Evolutionary conservation across 371 early-diverging fungal species (phyloP), one percentile per base, ranked within the genome.

Genomic region (Mucor racemosus): DNA sequence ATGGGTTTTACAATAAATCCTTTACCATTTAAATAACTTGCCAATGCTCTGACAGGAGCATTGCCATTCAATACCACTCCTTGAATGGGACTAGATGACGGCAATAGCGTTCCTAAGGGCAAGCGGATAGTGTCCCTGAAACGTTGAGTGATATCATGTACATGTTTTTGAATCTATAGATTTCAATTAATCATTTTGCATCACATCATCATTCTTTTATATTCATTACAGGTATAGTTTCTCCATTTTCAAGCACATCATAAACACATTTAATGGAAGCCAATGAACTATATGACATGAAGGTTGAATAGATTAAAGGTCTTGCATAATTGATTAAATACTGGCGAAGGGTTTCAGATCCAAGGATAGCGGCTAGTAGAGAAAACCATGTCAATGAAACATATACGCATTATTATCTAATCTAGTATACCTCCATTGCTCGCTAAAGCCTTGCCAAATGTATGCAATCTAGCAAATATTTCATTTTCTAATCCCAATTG

Each of bases 361-460:
- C 88, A 44, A 93, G 78, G 5, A 93, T 75, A 14, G 84, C 92
- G 46, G 94, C 95, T 92, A 36, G 56, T 33, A 17, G 38, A 13
- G 5, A 7, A 17, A 19, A n/a, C 19, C 46, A 19, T 5, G 46
- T 46, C 54, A 54, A 26, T 33, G 34, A 7, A 54, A 26, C 8
- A 9, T n/a, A 17, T 14, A 17, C 59, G 58, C 35, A 36, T 15
- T 35, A 38, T 11, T 13, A 13, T 15, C 13, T 14, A 41, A 53
- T 17, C 3, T 8, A 14, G 31, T 14, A 31, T 81, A 91, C 92
- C 92, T 74, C 95, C 95, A 73, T 92, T 91, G 58, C 88, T 85
- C 4, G 91, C 93, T 53, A 94, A 78, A 0, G 90, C 91, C 68
- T 95, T 95, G 59, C 95, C 92, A 79, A 94, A 95, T 11, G 95